A percentile compares a stretch with the other conserved stretches of the same genome.
phyloP scores from a whole-genome alignment of 352 stramenopile genomes.

The Phytophthora pistaciae region DNA sequence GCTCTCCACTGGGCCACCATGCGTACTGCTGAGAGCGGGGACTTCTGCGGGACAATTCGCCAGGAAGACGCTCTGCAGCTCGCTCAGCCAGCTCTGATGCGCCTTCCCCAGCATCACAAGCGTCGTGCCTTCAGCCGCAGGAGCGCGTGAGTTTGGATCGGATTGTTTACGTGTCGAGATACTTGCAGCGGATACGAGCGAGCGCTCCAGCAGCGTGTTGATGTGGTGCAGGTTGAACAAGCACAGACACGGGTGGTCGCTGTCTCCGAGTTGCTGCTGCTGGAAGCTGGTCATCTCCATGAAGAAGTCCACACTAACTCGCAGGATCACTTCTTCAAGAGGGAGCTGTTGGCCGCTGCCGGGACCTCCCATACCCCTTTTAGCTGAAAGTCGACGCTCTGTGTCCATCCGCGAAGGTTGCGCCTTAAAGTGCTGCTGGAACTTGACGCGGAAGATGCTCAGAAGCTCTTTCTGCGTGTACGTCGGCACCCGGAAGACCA shows the following conservation, averaged over 20 bases:
- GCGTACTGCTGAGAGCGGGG: neutral
- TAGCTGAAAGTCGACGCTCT: slow-evolving; percentile 6
- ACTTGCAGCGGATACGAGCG: slow-evolving; percentile 38
- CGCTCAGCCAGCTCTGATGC: slow-evolving; percentile 71
- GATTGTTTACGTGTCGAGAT: slow-evolving; percentile 3
- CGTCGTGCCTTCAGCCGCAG: slow-evolving; percentile 27
- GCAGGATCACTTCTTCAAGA: slow-evolving; percentile 57
- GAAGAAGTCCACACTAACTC: slow-evolving; percentile 61
- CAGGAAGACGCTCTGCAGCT: slow-evolving; percentile 58
- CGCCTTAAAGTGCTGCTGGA: slow-evolving; percentile 35
- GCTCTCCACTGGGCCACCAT: neutral
- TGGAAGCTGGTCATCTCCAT: slow-evolving; percentile 51
- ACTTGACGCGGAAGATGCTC: slow-evolving; percentile 62
- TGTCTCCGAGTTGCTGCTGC: slow-evolving; percentile 20
- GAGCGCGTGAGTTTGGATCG: neutral
- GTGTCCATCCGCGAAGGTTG: neutral
- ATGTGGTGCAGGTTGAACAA: slow-evolving; percentile 72
- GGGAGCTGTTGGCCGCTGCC: slow-evolving; percentile 34
- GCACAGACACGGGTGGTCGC: slow-evolving; percentile 18
- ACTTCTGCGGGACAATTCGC: slow-evolving; percentile 24
- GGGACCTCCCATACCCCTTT: slow-evolving; percentile 12
- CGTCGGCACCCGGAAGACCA: slow-evolving; percentile 47
- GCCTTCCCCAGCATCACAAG: slow-evolving; percentile 64
- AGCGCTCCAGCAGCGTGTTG: slow-evolving; percentile 45
- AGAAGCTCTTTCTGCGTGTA: slow-evolving; percentile 59